These are phyloP conservation scores for Eudorina sp. DNA, from an alignment of 139 green algal genomes.

Conservation along the genomic window DNA sequence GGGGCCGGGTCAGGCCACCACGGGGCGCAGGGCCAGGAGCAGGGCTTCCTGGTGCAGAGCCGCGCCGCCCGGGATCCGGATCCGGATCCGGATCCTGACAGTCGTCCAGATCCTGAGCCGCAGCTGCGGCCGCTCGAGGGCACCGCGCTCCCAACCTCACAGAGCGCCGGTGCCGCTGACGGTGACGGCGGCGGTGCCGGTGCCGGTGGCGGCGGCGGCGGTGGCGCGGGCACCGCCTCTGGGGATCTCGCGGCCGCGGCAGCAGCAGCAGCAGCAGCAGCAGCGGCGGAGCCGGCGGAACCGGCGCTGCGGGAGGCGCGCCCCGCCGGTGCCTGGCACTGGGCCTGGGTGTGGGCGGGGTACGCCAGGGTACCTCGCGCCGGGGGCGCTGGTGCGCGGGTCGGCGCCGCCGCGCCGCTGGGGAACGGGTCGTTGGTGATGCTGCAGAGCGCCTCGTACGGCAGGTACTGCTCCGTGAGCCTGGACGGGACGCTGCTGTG, in stretches of 20 bases:
- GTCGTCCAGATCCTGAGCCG: too few species aligned
- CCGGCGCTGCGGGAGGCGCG: neutral
- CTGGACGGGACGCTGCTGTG: slow-evolving; percentile 44
- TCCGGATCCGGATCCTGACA: too few species aligned
- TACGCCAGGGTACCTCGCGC: neutral
- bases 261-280: neutral
- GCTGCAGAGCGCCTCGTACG: neutral
- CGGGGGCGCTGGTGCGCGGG: too few species aligned
- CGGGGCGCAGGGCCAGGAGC: too few species aligned
- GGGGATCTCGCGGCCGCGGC: neutral
- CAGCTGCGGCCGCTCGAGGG: too few species aligned
- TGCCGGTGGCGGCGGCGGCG: neutral
- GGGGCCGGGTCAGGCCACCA: too few species aligned
- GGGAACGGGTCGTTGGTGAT: slow-evolving; percentile 32
- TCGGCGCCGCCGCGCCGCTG: neutral
- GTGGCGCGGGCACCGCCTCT: neutral
- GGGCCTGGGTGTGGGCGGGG: neutral
- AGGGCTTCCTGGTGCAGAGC: too few species aligned
- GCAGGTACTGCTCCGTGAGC: slow-evolving; percentile 25
- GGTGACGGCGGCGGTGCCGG: neutral
- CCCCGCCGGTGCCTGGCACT: too few species aligned
- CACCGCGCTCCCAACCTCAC: neutral
- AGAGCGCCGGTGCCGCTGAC: neutral
- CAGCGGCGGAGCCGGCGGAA: too few species aligned
- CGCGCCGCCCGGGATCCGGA: too few species aligned